These are phyloP conservation scores for Aspergillus baeticus DNA, from an alignment of 495 filamentous ascomycete species.

Conservation along the genomic window DNA sequence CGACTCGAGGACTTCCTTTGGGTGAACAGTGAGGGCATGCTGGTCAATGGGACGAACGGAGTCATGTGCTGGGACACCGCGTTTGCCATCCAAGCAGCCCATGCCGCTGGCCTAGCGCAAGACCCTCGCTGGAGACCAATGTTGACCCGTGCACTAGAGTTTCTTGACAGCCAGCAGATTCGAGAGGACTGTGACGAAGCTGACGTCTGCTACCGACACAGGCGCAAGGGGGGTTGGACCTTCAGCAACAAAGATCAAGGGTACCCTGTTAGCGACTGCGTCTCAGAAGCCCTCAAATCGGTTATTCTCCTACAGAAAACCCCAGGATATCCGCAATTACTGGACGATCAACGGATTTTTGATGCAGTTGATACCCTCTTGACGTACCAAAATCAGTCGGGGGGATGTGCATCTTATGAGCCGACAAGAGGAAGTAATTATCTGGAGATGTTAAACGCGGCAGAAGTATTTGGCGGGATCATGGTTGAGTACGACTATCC, in stretches of 20 bases:
- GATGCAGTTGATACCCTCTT: slow-evolving; percentile 17
- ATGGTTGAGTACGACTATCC: slow-evolving; percentile 24
- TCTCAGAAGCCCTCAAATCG: slow-evolving; percentile 10
- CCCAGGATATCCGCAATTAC: not conserved
- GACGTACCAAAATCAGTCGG: slow-evolving; percentile 12
- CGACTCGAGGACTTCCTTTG: slow-evolving; percentile 9
- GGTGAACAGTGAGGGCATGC: slow-evolving; percentile 7
- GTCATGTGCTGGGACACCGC: slow-evolving; percentile 13
- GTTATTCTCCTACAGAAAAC: slow-evolving; percentile 10
- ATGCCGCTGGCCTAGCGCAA: not conserved
- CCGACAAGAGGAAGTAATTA: slow-evolving; percentile 8
- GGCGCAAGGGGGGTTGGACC: slow-evolving; percentile 9
- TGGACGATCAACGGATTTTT: not conserved
- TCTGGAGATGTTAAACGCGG: slow-evolving; percentile 22
- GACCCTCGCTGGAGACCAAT: not conserved
- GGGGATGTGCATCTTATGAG: slow-evolving; percentile 21
- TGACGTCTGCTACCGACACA: slow-evolving; percentile 1
- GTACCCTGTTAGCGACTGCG: slow-evolving; percentile 8
- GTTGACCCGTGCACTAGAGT: slow-evolving; percentile 4
- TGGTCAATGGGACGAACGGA: slow-evolving; percentile 8
- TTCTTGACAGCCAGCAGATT: slow-evolving; percentile 10
- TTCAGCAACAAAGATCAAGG: slow-evolving; percentile 13
- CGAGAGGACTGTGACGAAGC: not conserved
- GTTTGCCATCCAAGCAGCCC: slow-evolving; percentile 7
- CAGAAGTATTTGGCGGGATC: slow-evolving; percentile 18